Base-by-base conservation (phyloP, 306 rosid genomes). In the Lathyrus aphaca region DNA sequence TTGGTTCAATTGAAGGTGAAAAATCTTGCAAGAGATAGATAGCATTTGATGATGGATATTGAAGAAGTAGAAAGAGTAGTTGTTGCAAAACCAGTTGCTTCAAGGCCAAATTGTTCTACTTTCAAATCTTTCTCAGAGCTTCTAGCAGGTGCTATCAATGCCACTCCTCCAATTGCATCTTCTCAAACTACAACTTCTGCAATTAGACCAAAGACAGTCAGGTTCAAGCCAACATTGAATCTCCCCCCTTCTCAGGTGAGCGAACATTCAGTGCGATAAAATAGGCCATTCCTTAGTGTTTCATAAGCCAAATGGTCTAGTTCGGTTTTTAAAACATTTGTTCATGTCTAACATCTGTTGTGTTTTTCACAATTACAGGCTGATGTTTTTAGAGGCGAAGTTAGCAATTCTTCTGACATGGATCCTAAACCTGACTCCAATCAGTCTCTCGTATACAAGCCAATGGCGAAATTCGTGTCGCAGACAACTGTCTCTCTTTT, bases 121-220 rank as follows among this genome's bases (percentile, higher is more conserved):
- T 91, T 82, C 67, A 88, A 73, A 74, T 91, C 97, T 5, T 94
- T 94, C 87, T 84, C 97, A n/a, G 99, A 94, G 79, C 94, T 94
- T 23, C 84, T 91, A 68, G 85, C 89, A 0, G 89, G 95, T 56
- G 95, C 97, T 56, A 85, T 91, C 50, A 57, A 87, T 79, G 83
- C 76, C 68, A 74, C 92, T 46, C 86, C 96, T 9, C 65, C 82
- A 5, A 66, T 54, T 73, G 78, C 51, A 57, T 64, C 90, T 50
- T 77, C 97, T 48, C 89, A 81, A 48, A 59, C 88, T 60, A 78
- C 91, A 69, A 86, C 90, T 74, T 69, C 96, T 67, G 99, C 96
- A 49, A 89, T 91, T 79, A 87, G 96, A 73, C 99, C 99, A 10
- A 94, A 89, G 86, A 91, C 96, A 29, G 88, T 87, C 66, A 88